These are phyloP conservation scores for Mucor irregularis DNA, from an alignment of 371 early-diverging fungal genomes.

Conservation along the genomic window DNA sequence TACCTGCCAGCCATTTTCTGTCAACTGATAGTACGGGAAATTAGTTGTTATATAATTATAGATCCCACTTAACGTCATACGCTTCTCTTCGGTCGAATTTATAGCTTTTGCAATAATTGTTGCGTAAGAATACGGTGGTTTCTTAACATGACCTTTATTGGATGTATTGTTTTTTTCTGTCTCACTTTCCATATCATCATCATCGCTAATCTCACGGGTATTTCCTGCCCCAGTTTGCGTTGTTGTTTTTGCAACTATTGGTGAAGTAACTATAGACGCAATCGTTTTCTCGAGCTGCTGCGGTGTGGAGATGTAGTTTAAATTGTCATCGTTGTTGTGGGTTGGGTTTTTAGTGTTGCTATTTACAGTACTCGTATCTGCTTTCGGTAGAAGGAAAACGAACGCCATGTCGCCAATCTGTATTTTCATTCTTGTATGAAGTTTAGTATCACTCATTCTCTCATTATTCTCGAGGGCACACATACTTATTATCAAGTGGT, in stretches of 20 bases:
- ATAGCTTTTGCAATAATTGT: constrained; percentile 89
- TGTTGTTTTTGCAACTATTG: constrained; percentile 4
- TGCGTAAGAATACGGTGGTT: constrained; percentile 86
- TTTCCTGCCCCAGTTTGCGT: too few relatives aligned
- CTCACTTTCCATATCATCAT: constrained; percentile 19
- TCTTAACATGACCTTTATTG: constrained; percentile 31
- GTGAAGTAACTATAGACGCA: background rate
- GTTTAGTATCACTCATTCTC: background rate
- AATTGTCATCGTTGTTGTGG: constrained; percentile 12
- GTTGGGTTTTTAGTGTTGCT: constrained; percentile 12
- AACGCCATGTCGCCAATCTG: constrained; percentile 82
- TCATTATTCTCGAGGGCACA: background rate
- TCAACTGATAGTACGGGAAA: constrained; percentile 82
- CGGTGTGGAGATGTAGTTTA: constrained; percentile 40
- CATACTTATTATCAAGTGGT: constrained; percentile 68
- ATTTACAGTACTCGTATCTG: constrained; percentile 36
- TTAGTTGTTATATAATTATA: constrained; percentile 79
- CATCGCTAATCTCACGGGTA: background rate
- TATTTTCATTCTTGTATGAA: constrained; percentile 61
- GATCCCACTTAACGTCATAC: constrained; percentile 83
- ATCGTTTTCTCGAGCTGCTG: constrained; percentile 38
- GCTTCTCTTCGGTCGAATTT: constrained; percentile 64
- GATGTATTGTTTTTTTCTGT: constrained; percentile 18
- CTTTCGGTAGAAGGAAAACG: constrained; percentile 69
- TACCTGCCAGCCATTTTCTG: constrained; percentile 87